phyloP scores from a whole-genome alignment of 2,329 filamentous ascomycete genomes.

The Zasmidium citrigriseum region DNA sequence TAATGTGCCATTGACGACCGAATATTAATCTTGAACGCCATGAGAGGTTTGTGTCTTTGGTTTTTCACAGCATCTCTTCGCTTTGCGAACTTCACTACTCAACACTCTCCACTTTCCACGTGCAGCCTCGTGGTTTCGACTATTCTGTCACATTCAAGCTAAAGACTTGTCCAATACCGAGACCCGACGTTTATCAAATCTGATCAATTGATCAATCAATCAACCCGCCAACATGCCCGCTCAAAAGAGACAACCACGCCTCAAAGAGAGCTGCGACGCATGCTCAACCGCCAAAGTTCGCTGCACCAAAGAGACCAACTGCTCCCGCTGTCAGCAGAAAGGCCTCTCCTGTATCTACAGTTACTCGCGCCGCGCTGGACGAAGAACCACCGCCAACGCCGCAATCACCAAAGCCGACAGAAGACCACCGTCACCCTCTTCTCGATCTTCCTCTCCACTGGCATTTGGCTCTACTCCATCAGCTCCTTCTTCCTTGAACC shows the following conservation, averaged over 20 bases:
- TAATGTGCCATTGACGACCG: neutral
- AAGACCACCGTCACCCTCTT: neutral
- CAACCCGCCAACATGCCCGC: neutral
- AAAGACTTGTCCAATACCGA: no score
- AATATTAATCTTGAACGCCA: neutral
- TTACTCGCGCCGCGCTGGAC: conserved; percentile 25
- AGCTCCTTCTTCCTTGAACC: neutral
- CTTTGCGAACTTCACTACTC: neutral
- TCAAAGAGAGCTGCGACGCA: conserved; percentile 25
- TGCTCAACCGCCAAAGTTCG: conserved; percentile 23
- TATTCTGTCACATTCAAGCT: no score
- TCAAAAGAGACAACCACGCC: conserved; percentile 4
- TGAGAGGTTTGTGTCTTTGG: neutral
- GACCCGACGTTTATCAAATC: neutral
- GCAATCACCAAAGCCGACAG: neutral
- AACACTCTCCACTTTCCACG: neutral
- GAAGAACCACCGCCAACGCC: conserved; percentile 14
- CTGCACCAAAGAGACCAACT: conserved; percentile 25
- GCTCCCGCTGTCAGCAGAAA: conserved; percentile 23
- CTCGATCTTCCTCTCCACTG: neutral
- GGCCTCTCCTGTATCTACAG: conserved; percentile 24
- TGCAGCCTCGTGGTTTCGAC: neutral
- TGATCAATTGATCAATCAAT: neutral
- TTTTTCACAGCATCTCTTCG: neutral
- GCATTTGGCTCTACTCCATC: neutral